These are phyloP conservation scores for Butyriboletus loyo DNA, from an alignment of 768 basidiomycete species.

Conservation along the genomic window DNA sequence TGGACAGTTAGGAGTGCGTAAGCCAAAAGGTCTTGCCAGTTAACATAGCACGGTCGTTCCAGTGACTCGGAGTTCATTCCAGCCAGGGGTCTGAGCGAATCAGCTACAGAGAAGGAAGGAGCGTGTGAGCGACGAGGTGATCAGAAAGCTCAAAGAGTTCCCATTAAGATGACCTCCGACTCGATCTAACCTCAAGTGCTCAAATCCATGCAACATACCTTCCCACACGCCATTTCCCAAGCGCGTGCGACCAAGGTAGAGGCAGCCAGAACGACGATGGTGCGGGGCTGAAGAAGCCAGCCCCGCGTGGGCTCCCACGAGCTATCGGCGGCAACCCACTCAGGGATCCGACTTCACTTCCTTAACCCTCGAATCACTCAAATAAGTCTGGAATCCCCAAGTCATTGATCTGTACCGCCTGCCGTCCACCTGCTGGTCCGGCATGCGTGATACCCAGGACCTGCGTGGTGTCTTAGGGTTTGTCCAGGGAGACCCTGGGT, in stretches of 20 bases:
- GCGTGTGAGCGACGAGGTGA: constrained; percentile 31
- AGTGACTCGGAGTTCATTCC: constrained; percentile 18
- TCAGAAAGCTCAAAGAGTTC: neutral
- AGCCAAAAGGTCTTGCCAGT: neutral
- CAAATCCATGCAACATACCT: constrained; percentile 7
- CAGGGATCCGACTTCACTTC: constrained; percentile 28
- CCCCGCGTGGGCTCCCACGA: constrained; percentile 27
- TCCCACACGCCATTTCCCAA: constrained; percentile 7
- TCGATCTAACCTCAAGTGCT: constrained; percentile 8
- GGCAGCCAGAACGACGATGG: neutral
- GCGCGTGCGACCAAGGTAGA: neutral
- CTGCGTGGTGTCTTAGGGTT: constrained; percentile 31
- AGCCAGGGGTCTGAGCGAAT: constrained; percentile 3
- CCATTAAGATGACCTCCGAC: neutral
- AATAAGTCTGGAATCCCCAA: constrained; percentile 29
- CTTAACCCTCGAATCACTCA: constrained; percentile 26
- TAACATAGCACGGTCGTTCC: constrained; percentile 11
- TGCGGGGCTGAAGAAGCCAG: constrained; percentile 2
- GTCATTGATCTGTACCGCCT: constrained; percentile 32
- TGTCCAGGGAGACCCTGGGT: constrained; percentile 25
- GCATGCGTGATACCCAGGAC: constrained; percentile 30
- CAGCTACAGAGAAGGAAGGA: constrained; percentile 1
- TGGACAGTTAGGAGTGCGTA: neutral
- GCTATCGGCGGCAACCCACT: constrained; percentile 26
- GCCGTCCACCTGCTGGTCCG: constrained; percentile 32